Percentiles rank a stretch among this genome's conserved stretches.
phyloP scores from a whole-genome alignment of 768 basidiomycete species.

The Lanmaoa rubissima region DNA sequence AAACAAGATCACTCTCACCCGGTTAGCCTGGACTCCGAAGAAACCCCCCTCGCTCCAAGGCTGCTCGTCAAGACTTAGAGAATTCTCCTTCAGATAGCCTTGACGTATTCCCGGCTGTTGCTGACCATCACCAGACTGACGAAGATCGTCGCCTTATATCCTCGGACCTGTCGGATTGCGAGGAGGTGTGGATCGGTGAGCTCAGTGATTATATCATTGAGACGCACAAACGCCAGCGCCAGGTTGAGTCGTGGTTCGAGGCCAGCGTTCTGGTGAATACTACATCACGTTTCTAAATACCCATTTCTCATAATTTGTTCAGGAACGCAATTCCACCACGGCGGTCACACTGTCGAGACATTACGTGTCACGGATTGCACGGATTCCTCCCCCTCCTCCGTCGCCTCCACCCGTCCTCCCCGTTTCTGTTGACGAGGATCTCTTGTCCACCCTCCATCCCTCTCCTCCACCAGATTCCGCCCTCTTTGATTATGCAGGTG shows the following conservation, averaged over 20 bases:
- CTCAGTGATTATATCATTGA: conserved; percentile 67
- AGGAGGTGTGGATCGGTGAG: conserved; percentile 73
- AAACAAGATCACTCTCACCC: neutral
- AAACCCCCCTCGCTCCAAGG: conserved; percentile 40
- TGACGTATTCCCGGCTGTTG: conserved; percentile 15
- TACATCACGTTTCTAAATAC: neutral
- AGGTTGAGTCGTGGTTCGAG: conserved; percentile 74
- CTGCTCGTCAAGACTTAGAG: conserved; percentile 22
- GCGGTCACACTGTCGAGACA: conserved; percentile 43
- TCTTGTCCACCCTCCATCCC: conserved; percentile 34
- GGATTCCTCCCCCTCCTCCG: conserved; percentile 43
- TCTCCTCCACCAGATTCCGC: conserved; percentile 36
- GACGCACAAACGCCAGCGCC: conserved; percentile 69
- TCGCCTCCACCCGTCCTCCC: conserved; percentile 35
- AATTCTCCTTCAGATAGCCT: conserved; percentile 26
- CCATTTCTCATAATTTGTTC: conserved; percentile 9
- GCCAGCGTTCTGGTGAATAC: conserved; percentile 56
- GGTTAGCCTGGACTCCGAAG: conserved; percentile 42
- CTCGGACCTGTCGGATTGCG: conserved; percentile 81
- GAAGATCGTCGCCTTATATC: conserved; percentile 52
- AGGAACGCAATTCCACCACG: conserved; percentile 71
- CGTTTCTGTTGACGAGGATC: conserved; percentile 34
- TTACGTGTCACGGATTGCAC: conserved; percentile 42
- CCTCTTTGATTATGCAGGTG: conserved; percentile 30
- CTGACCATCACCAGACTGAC: conserved; percentile 30